phyloP scores from a whole-genome alignment of 2,329 filamentous ascomycete species.

The Akanthomyces lecanii region DNA sequence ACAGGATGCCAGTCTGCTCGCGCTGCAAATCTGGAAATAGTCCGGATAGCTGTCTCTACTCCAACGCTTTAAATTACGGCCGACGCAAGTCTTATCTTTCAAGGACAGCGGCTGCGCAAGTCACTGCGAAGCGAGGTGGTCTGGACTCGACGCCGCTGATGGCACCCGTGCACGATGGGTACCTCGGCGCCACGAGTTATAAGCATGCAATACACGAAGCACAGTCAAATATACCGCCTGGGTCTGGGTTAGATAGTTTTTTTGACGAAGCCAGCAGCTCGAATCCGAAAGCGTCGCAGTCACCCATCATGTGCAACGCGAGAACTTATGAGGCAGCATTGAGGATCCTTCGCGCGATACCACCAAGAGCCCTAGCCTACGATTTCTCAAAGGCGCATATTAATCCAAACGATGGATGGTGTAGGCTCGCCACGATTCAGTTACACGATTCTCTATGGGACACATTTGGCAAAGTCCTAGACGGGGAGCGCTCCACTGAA shows the following conservation, averaged over 20 bases:
- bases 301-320: neutral
- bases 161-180: neutral
- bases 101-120: neutral
- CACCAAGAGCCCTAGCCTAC: neutral
- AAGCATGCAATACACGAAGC: neutral
- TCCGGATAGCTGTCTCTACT: conserved; percentile 34
- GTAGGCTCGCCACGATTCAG: neutral
- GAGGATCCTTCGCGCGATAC: neutral
- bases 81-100: neutral
- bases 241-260: neutral
- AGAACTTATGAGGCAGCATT: neutral
- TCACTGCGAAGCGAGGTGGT: neutral
- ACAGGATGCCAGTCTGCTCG: conserved; percentile 36
- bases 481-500: neutral
- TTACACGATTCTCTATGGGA: neutral
- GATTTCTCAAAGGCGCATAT: neutral
- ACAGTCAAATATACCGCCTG: neutral
- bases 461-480: neutral
- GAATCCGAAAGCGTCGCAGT: neutral
- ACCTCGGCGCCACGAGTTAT: conserved; percentile 1
- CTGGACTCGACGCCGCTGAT: conserved; percentile 18
- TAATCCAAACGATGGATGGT: conserved; percentile 2
- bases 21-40: conserved; percentile 36
- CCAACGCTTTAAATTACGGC: neutral
- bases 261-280: neutral